Evolutionary conservation across 176 grass and related monocot species (phyloP), one percentile per base, ranked within the genome.

Genomic region (Poa annua): DNA sequence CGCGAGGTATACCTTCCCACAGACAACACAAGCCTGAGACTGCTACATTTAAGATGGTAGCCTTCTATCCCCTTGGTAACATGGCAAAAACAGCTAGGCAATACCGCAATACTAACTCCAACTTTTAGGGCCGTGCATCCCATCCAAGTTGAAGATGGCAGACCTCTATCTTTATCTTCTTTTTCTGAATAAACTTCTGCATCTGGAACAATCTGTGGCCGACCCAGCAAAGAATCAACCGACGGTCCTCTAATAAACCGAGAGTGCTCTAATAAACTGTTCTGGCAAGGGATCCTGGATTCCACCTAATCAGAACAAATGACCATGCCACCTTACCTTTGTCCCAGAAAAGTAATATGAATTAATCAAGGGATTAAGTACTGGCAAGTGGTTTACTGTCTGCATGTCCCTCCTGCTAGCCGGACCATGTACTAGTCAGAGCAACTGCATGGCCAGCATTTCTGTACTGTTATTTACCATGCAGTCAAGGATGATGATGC

Each of bases 101-200:
- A 29, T 29, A 29, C 29, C 29, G 78, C 92, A 93, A 93, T 71
- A 95, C 85, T 78, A 39, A 67, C 8, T 91, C 90, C 88, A 95
- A 77, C 96, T 98, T 85, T 93, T 89, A 80, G 96, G 96, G 87
- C 93, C 92, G 65, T 96, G 91, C 4, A 93, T 91, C 53, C 96
- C 91, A 87, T 98, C 91, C 87, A 88, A 85, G 85, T 92, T 93
- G 86, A 95, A 89, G 67, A 90, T 72, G 77, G 54, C 45, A 71
- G 13, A 82, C 51, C 22, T 4, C 42, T 70, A 22, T 24, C 38
- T 21, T 20, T 25, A 82, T 75, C 34, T 90, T 61, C 85, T 69
- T 88, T 75, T 88, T 71, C 82, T 47, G 47, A 90, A 47, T 82
- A 84, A 45, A 88, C 60, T 65, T 79, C 73, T 84, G 71, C 61